Conservation (phyloP, 2,329 filamentous ascomycete species). For the Volutella citrinella region DNA sequence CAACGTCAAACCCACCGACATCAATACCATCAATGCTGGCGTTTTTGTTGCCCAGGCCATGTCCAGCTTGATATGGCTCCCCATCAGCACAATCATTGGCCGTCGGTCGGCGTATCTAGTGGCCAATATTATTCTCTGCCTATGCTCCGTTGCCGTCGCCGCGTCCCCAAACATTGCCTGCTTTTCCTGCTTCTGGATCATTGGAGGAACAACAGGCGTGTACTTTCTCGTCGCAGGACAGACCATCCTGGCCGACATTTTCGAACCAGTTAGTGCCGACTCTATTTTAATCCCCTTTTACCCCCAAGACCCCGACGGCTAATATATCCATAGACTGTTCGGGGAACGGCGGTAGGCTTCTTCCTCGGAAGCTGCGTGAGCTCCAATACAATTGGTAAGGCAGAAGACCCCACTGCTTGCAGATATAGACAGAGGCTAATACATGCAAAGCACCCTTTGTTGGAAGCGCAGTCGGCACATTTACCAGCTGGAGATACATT, state of each 20-base stretch:
- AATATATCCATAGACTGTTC: slow-evolving; percentile 13
- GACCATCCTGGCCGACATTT: slow-evolving; percentile 24
- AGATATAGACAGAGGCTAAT: too few relatives aligned
- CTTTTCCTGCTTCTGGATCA: slow-evolving; percentile 19
- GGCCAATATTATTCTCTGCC: slow-evolving; percentile 18
- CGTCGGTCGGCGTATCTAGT: slow-evolving; percentile 21
- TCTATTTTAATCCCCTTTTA: not conserved
- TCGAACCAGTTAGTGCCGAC: slow-evolving; percentile 18
- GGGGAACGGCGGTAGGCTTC: slow-evolving; percentile 23
- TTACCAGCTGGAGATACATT: slow-evolving; percentile 25
- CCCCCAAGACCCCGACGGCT: not conserved
- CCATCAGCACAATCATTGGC: slow-evolving; percentile 22
- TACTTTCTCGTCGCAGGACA: slow-evolving; percentile 25
- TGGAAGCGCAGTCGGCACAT: slow-evolving; percentile 26
- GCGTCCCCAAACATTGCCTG: slow-evolving; percentile 18
- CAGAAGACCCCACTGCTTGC: too few relatives aligned
- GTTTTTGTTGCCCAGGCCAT: slow-evolving; percentile 23
- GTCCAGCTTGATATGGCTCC: slow-evolving; percentile 22
- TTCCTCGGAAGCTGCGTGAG: slow-evolving; percentile 24
- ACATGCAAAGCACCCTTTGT: slow-evolving; percentile 23
- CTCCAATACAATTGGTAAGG: slow-evolving; percentile 23
- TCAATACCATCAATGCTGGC: slow-evolving; percentile 21
- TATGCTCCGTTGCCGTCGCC: slow-evolving; percentile 21
- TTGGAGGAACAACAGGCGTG: slow-evolving; percentile 23
- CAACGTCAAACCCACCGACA: slow-evolving; percentile 9